Evolutionary conservation across 805 yeast genomes (phyloP).

Genomic region (Ogataea nitratoaversa): DNA sequence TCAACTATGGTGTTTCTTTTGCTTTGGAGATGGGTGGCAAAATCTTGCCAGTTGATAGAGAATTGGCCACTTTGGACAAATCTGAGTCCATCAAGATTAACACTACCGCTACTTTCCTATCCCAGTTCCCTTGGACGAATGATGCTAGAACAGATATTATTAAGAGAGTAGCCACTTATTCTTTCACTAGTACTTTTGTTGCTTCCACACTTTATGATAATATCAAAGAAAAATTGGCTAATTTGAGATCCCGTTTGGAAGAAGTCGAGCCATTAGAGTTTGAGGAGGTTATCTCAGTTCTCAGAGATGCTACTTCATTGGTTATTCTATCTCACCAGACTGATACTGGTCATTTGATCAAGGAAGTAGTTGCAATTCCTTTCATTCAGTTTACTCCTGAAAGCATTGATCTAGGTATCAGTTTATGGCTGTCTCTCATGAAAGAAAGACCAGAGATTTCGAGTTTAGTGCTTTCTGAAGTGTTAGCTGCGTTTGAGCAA

Average conservation of each 20-base stretch:
- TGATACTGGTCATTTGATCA: slow-evolving; percentile 42
- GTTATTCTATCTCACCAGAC: slow-evolving; percentile 34
- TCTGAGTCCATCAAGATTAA: slow-evolving; percentile 35
- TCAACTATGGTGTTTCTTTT: slow-evolving; percentile 81
- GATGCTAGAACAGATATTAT: slow-evolving; percentile 35
- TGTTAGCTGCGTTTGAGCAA: slow-evolving; percentile 64
- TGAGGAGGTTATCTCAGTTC: slow-evolving; percentile 35
- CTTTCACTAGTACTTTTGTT: no score
- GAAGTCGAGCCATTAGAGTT: slow-evolving; percentile 19
- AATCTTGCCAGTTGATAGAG: slow-evolving; percentile 63
- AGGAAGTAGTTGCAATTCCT: slow-evolving; percentile 63
- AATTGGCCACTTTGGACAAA: slow-evolving; percentile 44
- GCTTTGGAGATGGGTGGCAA: slow-evolving; percentile 86
- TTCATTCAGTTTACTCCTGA: slow-evolving; percentile 59
- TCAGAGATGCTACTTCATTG: slow-evolving; percentile 39
- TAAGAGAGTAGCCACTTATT: slow-evolving; percentile 26
- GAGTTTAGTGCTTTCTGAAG: slow-evolving; percentile 59
- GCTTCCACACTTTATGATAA: slow-evolving; percentile 15
- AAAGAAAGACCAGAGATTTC: slow-evolving; percentile 60
- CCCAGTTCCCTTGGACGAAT: slow-evolving; percentile 66
- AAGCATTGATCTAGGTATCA: slow-evolving; percentile 59
- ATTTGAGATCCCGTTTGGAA: slow-evolving; percentile 4
- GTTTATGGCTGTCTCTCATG: slow-evolving; percentile 78
- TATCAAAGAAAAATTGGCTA: slow-evolving; percentile 8
- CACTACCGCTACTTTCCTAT: slow-evolving; percentile 66